phyloP scores from a whole-genome alignment of 2,329 filamentous ascomycete species.

The Apiospora hydei region DNA sequence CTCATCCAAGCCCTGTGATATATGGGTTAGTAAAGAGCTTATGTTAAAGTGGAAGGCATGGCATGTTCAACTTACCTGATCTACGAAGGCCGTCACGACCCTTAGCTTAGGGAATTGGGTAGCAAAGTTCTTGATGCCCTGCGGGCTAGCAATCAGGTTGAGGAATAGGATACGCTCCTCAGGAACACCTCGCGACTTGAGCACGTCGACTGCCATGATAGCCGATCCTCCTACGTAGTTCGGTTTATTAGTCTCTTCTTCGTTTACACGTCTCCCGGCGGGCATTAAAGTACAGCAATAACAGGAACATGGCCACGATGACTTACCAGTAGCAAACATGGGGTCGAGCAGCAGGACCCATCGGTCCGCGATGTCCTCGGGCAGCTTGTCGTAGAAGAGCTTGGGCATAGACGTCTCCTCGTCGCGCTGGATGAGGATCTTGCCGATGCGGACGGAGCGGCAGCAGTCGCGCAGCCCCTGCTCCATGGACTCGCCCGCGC shows the following conservation, averaged over 20 bases:
- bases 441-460: slow-evolving; percentile 95
- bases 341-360: slow-evolving; percentile 96
- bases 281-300: no score
- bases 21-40: slow-evolving; percentile 34
- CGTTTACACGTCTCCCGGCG: not conserved
- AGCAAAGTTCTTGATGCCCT: slow-evolving; percentile 89
- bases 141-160: slow-evolving; percentile 96
- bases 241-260: slow-evolving; percentile 27
- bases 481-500: slow-evolving; percentile 98
- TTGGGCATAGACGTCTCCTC: slow-evolving; percentile 93
- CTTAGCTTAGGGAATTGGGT: slow-evolving; percentile 87
- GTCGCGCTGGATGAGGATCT: slow-evolving; percentile 97
- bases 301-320: slow-evolving; percentile 23
- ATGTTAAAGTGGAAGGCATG: not conserved
- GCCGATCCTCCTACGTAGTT: slow-evolving; percentile 79
- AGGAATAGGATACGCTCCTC: slow-evolving; percentile 96
- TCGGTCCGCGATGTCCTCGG: slow-evolving; percentile 87
- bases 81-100: slow-evolving; percentile 95
- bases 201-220: slow-evolving; percentile 94
- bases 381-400: slow-evolving; percentile 97
- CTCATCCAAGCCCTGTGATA: slow-evolving; percentile 80
- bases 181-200: slow-evolving; percentile 88
- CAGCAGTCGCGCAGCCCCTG: slow-evolving; percentile 96
- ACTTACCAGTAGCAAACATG: slow-evolving; percentile 95
- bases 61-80: slow-evolving; percentile 64